Evolutionary conservation across 345 rosid genomes (phyloP), one percentile per base, ranked within the genome.

Genomic region (Eucalyptus cloeziana): DNA sequence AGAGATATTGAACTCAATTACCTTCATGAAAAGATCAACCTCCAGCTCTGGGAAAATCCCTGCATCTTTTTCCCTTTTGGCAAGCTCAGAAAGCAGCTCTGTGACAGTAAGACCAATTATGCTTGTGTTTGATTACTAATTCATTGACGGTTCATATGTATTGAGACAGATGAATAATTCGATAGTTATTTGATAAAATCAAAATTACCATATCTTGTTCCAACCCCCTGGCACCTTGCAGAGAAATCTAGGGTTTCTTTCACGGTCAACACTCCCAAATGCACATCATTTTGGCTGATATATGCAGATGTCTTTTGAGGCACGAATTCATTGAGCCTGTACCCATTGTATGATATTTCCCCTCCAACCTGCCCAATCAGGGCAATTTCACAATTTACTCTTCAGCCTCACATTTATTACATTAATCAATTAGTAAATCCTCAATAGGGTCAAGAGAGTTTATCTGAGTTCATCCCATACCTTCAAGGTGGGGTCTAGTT

Each of bases 201-300:
- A 71, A 71, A 71, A 4, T 49, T 95, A 97, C 99, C 99, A 62
- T 95, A 94, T 95, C 99, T 91, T 30, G 94, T 92, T 21, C 99
- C 99, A 71, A 95, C 96, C 27, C 99, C 99, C 90, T 93, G 98
- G 88, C 99, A 97, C 86, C 98, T 94, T 27, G 99, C 98, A 10
- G 98, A 97, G 92, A 97, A 96, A 92, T 97, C 99, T 5, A 97
- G 91, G 50, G 99, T 97, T 92, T 96, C 99, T 93, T 94, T 96
- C 15, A 97, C 98, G 1, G 98, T 97, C 98, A 96, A 94, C 37
- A 92, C 96, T 89, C 98, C 99, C 8, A 94, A 91, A 89, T 96
- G 99, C 91, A 95, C 97, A 91, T 97, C 99, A 67, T 96, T 95
- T 91, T 96, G 99, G 88, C 99, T 96, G 85, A 96, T 96, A 83